Percentiles rank a stretch among this genome's conserved stretches.
These are phyloP conservation scores for Panaeolus papilionaceus DNA, from an alignment of 768 basidiomycete species.

Conservation along the genomic window DNA sequence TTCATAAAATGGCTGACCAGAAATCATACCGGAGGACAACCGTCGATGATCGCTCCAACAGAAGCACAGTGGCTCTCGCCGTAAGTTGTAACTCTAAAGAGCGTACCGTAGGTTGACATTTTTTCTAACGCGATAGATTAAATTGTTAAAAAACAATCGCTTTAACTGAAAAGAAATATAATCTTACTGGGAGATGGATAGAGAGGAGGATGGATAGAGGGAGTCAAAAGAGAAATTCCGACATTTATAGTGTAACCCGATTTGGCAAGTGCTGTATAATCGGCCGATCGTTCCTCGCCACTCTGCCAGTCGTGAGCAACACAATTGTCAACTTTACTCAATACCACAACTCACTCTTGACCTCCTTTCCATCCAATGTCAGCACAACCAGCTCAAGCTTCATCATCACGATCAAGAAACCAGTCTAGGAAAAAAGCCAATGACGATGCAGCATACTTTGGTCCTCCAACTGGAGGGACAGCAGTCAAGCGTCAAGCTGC, in stretches of 20 bases:
- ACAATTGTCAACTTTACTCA: not conserved
- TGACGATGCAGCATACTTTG: conserved; percentile 76
- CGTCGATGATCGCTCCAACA: conserved; percentile 97
- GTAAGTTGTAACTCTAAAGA: conserved; percentile 96
- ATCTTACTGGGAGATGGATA: conserved; percentile 1
- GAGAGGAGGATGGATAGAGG: not conserved
- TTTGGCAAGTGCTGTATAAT: conserved; percentile 22
- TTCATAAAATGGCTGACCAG: conserved; percentile 17
- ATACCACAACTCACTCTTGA: too few relatives aligned
- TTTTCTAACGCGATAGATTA: not conserved
- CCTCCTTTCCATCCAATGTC: conserved; percentile 37
- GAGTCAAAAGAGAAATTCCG: conserved; percentile 8
- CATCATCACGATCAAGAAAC: conserved; percentile 65
- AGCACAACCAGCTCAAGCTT: conserved; percentile 36
- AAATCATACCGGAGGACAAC: conserved; percentile 86
- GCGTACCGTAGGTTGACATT: conserved; percentile 94
- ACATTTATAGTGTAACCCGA: conserved; percentile 15
- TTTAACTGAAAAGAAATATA: not conserved
- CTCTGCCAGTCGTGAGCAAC: not conserved
- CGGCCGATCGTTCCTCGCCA: conserved; percentile 6
- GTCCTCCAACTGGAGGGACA: conserved; percentile 48
- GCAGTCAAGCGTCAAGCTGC: conserved; percentile 69
- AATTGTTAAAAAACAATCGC: not conserved
- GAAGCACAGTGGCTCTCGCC: conserved; percentile 98
- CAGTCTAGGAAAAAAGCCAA: conserved; percentile 67